These are phyloP conservation scores for Odontarrhena argentea DNA, from an alignment of 345 rosid species.

Conservation along the genomic window DNA sequence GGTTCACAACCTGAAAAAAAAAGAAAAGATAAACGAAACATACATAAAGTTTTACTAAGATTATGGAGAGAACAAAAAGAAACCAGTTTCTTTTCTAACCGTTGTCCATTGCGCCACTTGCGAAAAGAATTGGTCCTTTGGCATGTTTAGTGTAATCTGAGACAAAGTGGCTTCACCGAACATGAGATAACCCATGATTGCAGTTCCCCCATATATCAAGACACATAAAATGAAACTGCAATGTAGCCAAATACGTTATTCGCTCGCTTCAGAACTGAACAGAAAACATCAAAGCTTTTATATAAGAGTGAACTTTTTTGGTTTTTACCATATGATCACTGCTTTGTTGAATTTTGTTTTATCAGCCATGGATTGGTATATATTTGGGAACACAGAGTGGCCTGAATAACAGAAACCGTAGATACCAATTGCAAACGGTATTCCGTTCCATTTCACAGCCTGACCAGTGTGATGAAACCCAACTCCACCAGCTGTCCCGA, in stretches of 20 bases:
- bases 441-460: slow-evolving; percentile 71
- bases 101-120: slow-evolving; percentile 85
- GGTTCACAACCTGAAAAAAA: slow-evolving; percentile 70
- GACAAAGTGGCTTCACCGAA: slow-evolving; percentile 86
- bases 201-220: slow-evolving; percentile 70
- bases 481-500: slow-evolving; percentile 60
- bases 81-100: slow-evolving; percentile 46
- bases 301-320: slow-evolving; percentile 18
- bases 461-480: slow-evolving; percentile 81
- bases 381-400: slow-evolving; percentile 91
- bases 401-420: slow-evolving; percentile 82
- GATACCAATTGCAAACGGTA: slow-evolving; percentile 88
- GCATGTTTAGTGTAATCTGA: slow-evolving; percentile 91
- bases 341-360: slow-evolving; percentile 77
- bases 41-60: slow-evolving; percentile 16
- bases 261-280: not conserved
- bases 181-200: slow-evolving; percentile 80
- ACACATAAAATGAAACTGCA: slow-evolving; percentile 75
- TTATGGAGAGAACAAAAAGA: not conserved
- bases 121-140: slow-evolving; percentile 55
- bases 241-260: slow-evolving; percentile 1
- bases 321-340: slow-evolving; percentile 52
- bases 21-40: slow-evolving; percentile 29
- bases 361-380: slow-evolving; percentile 97
- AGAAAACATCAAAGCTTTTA: slow-evolving; percentile 10